These are phyloP conservation scores for Candida sanyaensis DNA, from an alignment of 1,139 yeast species.

Conservation along the genomic window DNA sequence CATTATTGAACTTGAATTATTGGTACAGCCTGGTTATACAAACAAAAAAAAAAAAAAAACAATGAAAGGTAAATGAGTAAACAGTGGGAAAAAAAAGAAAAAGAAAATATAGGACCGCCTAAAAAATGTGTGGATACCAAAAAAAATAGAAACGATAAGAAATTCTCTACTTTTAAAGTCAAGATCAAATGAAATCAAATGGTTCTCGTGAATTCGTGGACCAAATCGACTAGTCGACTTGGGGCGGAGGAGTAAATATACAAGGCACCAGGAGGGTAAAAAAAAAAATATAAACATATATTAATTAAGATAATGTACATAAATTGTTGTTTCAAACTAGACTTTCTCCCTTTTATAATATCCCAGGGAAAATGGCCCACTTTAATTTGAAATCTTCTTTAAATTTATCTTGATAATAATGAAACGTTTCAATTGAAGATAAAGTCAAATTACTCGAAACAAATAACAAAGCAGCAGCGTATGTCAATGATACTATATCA, in stretches of 20 bases:
- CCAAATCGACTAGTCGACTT: no score
- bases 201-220: no score
- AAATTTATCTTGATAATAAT: conserved; percentile 46
- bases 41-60: background rate
- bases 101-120: background rate
- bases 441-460: conserved; percentile 60
- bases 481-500: conserved; percentile 17
- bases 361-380: conserved; percentile 24
- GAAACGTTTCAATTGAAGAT: conserved; percentile 61
- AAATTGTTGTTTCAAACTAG: no score
- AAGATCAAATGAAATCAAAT: no score
- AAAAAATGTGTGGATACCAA: no score
- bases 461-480: conserved; percentile 46
- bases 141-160: no score
- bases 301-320: no score
- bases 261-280: no score
- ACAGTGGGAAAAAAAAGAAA: background rate
- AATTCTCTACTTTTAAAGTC: no score
- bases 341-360: conserved; percentile 11
- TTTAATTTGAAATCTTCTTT: conserved; percentile 20
- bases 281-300: background rate
- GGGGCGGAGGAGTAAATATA: no score
- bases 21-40: conserved; percentile 8
- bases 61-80: background rate
- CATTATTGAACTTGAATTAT: conserved; percentile 10